Conservation (phyloP, 768 basidiomycete species). For the Cystofilobasidium capitatum region DNA sequence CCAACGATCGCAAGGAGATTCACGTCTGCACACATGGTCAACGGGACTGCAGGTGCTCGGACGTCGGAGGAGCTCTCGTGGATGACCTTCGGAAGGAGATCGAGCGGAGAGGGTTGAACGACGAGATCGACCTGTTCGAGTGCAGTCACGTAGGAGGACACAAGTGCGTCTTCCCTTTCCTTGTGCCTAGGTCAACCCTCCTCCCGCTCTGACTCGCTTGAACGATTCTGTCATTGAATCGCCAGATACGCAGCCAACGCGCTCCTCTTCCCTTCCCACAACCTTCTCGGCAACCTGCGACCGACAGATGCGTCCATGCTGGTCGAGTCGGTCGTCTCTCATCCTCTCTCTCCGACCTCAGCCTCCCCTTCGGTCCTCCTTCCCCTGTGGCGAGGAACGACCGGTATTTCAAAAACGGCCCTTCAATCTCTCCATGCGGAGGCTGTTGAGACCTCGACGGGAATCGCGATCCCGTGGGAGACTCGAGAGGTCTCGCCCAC, state of each 20-base stretch:
- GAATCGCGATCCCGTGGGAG: not conserved
- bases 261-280: conserved; percentile 33
- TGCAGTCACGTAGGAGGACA: conserved; percentile 77
- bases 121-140: conserved; percentile 49
- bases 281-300: conserved; percentile 57
- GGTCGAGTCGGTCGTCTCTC: conserved; percentile 33
- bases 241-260: conserved; percentile 40
- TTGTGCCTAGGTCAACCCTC: too few species aligned
- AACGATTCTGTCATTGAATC: conserved; percentile 1
- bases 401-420: conserved; percentile 6
- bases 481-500: not conserved
- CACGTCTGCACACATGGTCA: conserved; percentile 65
- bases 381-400: conserved; percentile 20
- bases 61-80: conserved; percentile 53
- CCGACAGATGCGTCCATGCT: conserved; percentile 52
- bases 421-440: not conserved
- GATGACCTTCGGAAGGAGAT: conserved; percentile 51
- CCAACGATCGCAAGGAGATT: conserved; percentile 2
- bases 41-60: conserved; percentile 70
- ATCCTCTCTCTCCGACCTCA: not conserved
- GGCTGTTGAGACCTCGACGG: not conserved
- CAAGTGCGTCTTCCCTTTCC: conserved; percentile 47
- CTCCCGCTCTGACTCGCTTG: not conserved
- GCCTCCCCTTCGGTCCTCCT: conserved; percentile 8
- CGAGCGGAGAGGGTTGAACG: conserved; percentile 37